phyloP scores from a whole-genome alignment of 495 filamentous ascomycete species.

The Xylaria palmicola region DNA sequence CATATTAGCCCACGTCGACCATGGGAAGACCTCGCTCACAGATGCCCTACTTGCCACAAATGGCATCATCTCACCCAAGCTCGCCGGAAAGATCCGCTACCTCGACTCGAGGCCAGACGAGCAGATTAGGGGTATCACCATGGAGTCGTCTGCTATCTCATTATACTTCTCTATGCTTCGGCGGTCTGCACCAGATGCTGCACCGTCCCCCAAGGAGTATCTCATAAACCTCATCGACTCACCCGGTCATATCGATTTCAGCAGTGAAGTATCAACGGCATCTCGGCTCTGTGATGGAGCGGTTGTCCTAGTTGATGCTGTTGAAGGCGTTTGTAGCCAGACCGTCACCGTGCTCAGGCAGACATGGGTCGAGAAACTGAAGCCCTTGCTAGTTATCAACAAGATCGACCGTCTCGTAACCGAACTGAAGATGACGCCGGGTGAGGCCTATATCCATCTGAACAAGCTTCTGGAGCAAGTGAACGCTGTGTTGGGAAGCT shows the following conservation, averaged over 20 bases:
- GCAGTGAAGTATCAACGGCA: conserved; percentile 94
- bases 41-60: conserved; percentile 97
- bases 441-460: conserved; percentile 88
- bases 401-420: conserved; percentile 95
- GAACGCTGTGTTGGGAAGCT: conserved; percentile 95
- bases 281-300: conserved; percentile 94
- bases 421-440: conserved; percentile 87
- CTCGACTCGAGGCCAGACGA: conserved; percentile 96
- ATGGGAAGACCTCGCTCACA: conserved; percentile 97
- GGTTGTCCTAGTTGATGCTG: conserved; percentile 93
- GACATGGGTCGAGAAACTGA: conserved; percentile 93
- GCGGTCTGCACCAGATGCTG: conserved; percentile 63
- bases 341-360: conserved; percentile 95
- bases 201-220: conserved; percentile 77
- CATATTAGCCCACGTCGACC: conserved; percentile 96
- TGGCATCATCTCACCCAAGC: conserved; percentile 96
- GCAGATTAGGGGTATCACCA: conserved; percentile 95
- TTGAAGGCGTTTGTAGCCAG: conserved; percentile 97
- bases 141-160: conserved; percentile 99
- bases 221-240: conserved; percentile 98
- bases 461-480: conserved; percentile 89
- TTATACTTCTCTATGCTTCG: conserved; percentile 88
- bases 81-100: conserved; percentile 97
- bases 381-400: conserved; percentile 93
- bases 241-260: conserved; percentile 97